Percentiles rank a stretch among this genome's conserved stretches.
Evolutionary conservation across 2,329 filamentous ascomycete species (phyloP).

Genomic region (Tolypocladium album): DNA sequence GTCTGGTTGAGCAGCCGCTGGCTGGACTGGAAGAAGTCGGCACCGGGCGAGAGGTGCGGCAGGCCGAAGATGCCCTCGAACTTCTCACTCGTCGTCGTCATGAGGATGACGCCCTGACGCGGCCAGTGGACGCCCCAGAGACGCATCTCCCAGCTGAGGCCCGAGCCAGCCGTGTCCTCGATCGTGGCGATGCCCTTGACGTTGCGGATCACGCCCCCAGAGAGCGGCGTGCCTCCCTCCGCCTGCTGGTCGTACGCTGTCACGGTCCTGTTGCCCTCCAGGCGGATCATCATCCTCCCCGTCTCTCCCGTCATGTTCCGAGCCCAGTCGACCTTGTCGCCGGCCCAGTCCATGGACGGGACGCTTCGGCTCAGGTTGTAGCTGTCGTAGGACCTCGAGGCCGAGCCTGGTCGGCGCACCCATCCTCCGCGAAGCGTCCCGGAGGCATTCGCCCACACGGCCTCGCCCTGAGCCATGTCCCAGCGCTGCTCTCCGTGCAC

Average conservation of each 20-base stretch:
- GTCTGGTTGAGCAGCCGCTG: slow-evolving; percentile 62
- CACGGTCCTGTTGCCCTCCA: slow-evolving; percentile 45
- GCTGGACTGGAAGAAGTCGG: slow-evolving; percentile 46
- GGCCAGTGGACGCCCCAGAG: slow-evolving; percentile 82
- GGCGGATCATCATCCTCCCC: slow-evolving; percentile 58
- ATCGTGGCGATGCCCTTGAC: slow-evolving; percentile 61
- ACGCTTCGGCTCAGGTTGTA: slow-evolving; percentile 57
- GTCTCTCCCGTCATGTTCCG: slow-evolving; percentile 69
- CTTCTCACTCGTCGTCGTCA: slow-evolving; percentile 89
- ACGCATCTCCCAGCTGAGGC: slow-evolving; percentile 68
- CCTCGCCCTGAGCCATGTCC: slow-evolving; percentile 25
- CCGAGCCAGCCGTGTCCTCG: slow-evolving; percentile 55
- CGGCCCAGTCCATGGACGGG: slow-evolving; percentile 55
- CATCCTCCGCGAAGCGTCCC: slow-evolving; percentile 69
- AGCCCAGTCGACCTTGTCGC: slow-evolving; percentile 49
- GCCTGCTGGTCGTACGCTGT: slow-evolving; percentile 30
- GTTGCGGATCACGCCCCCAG: slow-evolving; percentile 51
- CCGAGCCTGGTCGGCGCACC: slow-evolving; percentile 46
- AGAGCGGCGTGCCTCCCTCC: slow-evolving; percentile 20
- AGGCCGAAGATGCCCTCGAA: slow-evolving; percentile 85
- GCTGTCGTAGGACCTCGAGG: slow-evolving; percentile 32
- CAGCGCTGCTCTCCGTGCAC: slow-evolving; percentile 29
- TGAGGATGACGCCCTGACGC: slow-evolving; percentile 63
- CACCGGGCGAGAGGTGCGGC: slow-evolving; percentile 63
- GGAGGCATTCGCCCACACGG: slow-evolving; percentile 68